Base-by-base conservation (phyloP, 139 green algal species). In the Haematococcus sp. region DNA sequence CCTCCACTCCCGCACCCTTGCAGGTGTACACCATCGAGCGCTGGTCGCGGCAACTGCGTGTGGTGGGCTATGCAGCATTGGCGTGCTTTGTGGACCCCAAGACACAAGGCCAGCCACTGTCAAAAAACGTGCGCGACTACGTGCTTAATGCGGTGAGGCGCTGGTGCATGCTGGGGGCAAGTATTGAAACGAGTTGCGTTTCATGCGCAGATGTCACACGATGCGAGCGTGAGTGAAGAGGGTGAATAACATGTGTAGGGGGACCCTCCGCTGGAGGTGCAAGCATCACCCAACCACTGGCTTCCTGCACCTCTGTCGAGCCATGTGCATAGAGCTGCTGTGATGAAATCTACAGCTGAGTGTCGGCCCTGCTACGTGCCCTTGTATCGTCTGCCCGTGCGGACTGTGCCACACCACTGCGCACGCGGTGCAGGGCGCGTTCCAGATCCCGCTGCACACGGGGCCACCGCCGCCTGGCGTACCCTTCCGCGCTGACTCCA, bases 391-490 rank as follows among this genome's bases (percentile, higher is more conserved):
- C 56, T 32, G 23, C 56, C 16, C 4, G 19, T 20, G 58, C 58
- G 13, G 13, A 4, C 27, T n/a, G 13, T 43, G 4, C 3, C 58
- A 35, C 58, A 66, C 55, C 55, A n/a, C 20, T 7, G 7, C 23
- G 16, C 25, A 63, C 5, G 54, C 16, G 2, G 27, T 44, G 4
- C 73, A 84, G 78, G 78, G 78, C 55, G 74, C 70, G 9, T 83
- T 83, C 64, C 85, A 92, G 68, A 63, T 91, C 3, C 87, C 85
- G 11, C 61, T 92, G 19, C 82, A 90, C 77, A 76, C 73, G 25
- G 68, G 49, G 17, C 63, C 63, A 4, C 81, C 85, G 7, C 44
- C 63, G 7, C 34, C 54, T 1, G 68, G 59, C 19, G 33, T 40
- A 15, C 58, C 71, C 9, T 81, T 88, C 32, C 49, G 70, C 13